These are phyloP conservation scores for Aphanomyces euteiches DNA, from an alignment of 352 stramenopile species.

Conservation along the genomic window DNA sequence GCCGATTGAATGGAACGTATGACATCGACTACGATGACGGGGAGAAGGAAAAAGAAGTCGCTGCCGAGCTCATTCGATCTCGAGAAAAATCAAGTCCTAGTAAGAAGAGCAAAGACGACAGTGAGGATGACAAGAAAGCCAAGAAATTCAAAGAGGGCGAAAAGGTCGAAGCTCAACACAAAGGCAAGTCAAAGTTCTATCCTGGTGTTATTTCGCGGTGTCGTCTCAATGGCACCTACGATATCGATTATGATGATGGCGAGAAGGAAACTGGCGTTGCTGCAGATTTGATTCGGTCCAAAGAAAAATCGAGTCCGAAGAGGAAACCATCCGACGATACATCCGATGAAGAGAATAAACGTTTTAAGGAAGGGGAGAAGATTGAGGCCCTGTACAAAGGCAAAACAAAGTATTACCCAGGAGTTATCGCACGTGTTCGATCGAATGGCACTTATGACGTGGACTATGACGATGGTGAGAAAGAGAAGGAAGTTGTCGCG, in stretches of 20 bases:
- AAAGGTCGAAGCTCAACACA: slow-evolving; percentile 47
- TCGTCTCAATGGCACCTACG: slow-evolving; percentile 37
- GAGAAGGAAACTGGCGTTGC: slow-evolving; percentile 34
- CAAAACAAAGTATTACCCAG: slow-evolving; percentile 37
- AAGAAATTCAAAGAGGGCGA: slow-evolving; percentile 33
- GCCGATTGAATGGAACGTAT: slow-evolving; percentile 32
- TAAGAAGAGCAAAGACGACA: slow-evolving; percentile 16
- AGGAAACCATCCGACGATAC: slow-evolving; percentile 23
- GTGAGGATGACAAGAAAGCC: slow-evolving; percentile 11
- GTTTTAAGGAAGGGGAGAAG: slow-evolving; percentile 41
- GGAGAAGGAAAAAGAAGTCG: slow-evolving; percentile 40
- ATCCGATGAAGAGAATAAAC: slow-evolving; percentile 27
- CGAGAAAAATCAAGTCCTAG: slow-evolving; percentile 23
- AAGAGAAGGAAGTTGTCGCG: slow-evolving; percentile 32
- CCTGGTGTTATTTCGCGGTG: slow-evolving; percentile 41
- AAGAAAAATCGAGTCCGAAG: slow-evolving; percentile 35
- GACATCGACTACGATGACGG: slow-evolving; percentile 56
- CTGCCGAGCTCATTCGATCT: slow-evolving; percentile 28
- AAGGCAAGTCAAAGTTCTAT: slow-evolving; percentile 51
- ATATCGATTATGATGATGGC: slow-evolving; percentile 38
- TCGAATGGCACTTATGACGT: slow-evolving; percentile 45
- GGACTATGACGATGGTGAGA: slow-evolving; percentile 51
- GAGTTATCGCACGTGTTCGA: slow-evolving; percentile 35
- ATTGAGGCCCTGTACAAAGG: slow-evolving; percentile 39
- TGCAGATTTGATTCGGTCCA: slow-evolving; percentile 31